Evolutionary conservation across 1,284 basidiomycete genomes (phyloP), one percentile per base, ranked within the genome.

Genomic region (Bjerkandera adusta): DNA sequence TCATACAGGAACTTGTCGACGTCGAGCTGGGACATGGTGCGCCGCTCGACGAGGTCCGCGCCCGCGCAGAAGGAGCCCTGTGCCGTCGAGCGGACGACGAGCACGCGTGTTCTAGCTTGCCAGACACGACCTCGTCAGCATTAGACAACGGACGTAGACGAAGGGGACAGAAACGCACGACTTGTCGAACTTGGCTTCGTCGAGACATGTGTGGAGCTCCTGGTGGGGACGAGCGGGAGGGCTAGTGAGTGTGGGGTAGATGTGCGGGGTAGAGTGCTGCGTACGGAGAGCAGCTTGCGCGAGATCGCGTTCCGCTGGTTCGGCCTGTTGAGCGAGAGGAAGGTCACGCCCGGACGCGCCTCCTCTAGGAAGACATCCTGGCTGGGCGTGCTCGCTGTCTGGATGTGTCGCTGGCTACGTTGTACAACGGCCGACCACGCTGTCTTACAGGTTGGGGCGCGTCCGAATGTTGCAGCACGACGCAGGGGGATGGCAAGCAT

Each of bases 221-320:
- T 92, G 59, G 42, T 44, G 46, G 45, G 16, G 25, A 22, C 55
- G 50, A 51, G 44, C 30, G 4, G 39, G 25, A 21, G 27, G 25
- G 37, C 45, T 24, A 43, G 37, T 25, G 25, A 26, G 49, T 24
- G 20, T 10, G 39, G 15, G 16, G 4, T 8, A 7, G 26, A 22
- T 12, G n/a, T 27, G 21, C 15, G 15, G 16, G 6, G 12, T 33
- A 4, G 5, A 13, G n/a, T 5, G 43, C 13, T 16, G 25, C 57
- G 53, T 45, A 85, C 89, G 67, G 79, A 72, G 33, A 96, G 72
- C 56, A 97, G 75, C 22, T 73, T 73, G 47, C 81, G 68, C 4
- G 89, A 92, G 45, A 97, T 89, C 15, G 94, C 92, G 70, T 97
- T 97, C 76, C 86, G 93, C 53, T 83, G 84, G 54, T 86, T 76